These are phyloP conservation scores for Penicillium sp. DNA, from an alignment of 2,329 filamentous ascomycete species.

Conservation along the genomic window DNA sequence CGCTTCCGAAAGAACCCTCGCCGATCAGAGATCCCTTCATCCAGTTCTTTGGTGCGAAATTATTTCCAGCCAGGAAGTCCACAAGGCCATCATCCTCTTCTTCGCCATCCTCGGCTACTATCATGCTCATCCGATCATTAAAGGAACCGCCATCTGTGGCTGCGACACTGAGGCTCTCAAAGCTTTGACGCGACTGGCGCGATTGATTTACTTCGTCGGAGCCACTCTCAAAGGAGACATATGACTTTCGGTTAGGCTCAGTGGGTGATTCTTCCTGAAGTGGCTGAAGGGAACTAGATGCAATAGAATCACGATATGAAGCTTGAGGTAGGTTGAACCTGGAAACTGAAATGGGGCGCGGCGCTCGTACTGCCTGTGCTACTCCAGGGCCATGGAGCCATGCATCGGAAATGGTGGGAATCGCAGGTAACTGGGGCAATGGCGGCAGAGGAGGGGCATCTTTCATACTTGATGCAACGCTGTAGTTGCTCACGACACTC, in stretches of 20 bases:
- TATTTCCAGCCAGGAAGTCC: constrained; percentile 83
- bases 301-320: constrained; percentile 73
- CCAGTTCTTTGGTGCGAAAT: constrained; percentile 95
- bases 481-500: constrained; percentile 86
- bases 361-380: constrained; percentile 42
- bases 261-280: constrained; percentile 81
- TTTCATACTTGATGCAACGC: constrained; percentile 80
- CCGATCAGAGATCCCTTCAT: constrained; percentile 98
- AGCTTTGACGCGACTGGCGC: constrained; percentile 65
- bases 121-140: constrained; percentile 72
- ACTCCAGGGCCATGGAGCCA: constrained; percentile 59
- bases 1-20: constrained; percentile 90
- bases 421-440: constrained; percentile 45
- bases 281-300: constrained; percentile 79
- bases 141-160: constrained; percentile 60
- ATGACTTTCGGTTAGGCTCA: constrained; percentile 86
- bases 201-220: constrained; percentile 69
- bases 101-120: constrained; percentile 81
- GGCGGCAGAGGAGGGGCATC: constrained; percentile 58
- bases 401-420: constrained; percentile 87
- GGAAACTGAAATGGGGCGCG: constrained; percentile 54
- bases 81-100: constrained; percentile 54
- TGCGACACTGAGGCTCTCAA: constrained; percentile 64
- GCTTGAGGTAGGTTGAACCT: constrained; percentile 51
- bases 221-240: constrained; percentile 61